A percentile compares a stretch with the other conserved stretches of the same genome.
phyloP scores from a whole-genome alignment of 106 monocot species.

The Dioscorea dumetorum region DNA sequence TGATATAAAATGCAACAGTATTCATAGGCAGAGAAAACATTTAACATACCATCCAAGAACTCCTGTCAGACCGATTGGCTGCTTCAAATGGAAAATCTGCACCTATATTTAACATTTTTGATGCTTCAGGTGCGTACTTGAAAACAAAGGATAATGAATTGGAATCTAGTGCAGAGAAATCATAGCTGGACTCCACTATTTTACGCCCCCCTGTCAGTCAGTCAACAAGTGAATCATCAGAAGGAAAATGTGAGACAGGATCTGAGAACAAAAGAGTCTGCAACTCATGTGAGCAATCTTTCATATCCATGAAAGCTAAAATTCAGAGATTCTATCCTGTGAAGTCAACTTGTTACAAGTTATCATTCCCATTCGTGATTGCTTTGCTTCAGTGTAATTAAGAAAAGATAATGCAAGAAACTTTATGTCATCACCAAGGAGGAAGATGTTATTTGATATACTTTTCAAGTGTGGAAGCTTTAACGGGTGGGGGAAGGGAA shows the following conservation, averaged over 20 bases:
- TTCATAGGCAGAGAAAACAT: not conserved
- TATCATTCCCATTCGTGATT: not conserved
- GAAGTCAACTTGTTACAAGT: not conserved
- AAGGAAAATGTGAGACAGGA: not conserved
- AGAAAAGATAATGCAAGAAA: too few relatives aligned
- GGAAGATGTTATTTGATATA: too few relatives aligned
- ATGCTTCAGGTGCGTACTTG: constrained; percentile 79
- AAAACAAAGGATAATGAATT: constrained; percentile 86
- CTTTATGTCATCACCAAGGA: too few relatives aligned
- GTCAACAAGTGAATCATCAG: not conserved
- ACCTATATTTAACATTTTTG: constrained; percentile 48
- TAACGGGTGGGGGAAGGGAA: too few relatives aligned
- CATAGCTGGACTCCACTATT: constrained; percentile 72
- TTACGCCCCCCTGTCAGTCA: constrained; percentile 44
- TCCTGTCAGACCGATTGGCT: constrained; percentile 43
- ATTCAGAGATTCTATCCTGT: not conserved
- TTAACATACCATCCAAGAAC: constrained; percentile 84
- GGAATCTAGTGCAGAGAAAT: constrained; percentile 82
- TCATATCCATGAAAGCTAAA: not conserved
- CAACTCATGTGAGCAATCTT: not conserved
- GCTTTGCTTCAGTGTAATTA: not conserved
- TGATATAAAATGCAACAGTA: not conserved
- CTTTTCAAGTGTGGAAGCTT: too few relatives aligned
- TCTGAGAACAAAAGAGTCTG: not conserved
- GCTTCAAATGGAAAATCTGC: constrained; percentile 41